Percentiles rank a stretch among this genome's conserved stretches.
These are phyloP conservation scores for Phlebopus sp. DNA, from an alignment of 1,284 basidiomycete genomes.

Conservation along the genomic window DNA sequence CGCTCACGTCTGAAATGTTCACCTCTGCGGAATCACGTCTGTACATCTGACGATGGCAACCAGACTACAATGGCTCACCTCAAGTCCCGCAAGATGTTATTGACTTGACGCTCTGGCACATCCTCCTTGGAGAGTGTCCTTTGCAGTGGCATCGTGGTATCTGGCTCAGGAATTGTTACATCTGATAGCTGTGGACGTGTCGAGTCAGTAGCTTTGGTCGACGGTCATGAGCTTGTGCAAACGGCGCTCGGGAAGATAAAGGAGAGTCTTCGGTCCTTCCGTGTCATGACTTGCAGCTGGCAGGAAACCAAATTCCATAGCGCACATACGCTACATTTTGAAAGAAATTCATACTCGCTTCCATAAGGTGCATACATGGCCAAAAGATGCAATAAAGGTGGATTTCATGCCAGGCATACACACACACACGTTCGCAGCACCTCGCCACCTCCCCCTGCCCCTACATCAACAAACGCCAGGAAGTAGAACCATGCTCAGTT, in stretches of 20 bases:
- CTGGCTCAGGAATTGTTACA: slow-evolving; percentile 1
- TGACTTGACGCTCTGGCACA: slow-evolving; percentile 37
- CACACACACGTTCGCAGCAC: slow-evolving; percentile 33
- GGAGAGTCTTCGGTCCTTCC: no score
- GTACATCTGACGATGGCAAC: not conserved
- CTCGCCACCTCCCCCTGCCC: slow-evolving; percentile 18
- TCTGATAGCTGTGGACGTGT: not conserved
- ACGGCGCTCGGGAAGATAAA: no score
- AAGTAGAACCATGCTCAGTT: slow-evolving; percentile 50
- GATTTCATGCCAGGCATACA: slow-evolving; percentile 39
- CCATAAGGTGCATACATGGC: slow-evolving; percentile 30
- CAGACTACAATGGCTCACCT: slow-evolving; percentile 16
- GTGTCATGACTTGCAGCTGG: no score
- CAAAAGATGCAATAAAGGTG: slow-evolving; percentile 13
- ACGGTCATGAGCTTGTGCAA: not conserved
- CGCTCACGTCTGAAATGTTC: slow-evolving; percentile 65
- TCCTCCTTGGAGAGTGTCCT: slow-evolving; percentile 2
- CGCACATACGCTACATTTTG: not conserved
- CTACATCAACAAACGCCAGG: slow-evolving; percentile 14
- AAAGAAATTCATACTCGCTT: slow-evolving; percentile 22
- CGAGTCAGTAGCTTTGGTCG: not conserved
- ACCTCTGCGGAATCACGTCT: slow-evolving; percentile 40
- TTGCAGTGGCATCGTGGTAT: slow-evolving; percentile 2
- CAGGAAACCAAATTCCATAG: not conserved
- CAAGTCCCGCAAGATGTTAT: slow-evolving; percentile 41